Percentiles rank a stretch among this genome's conserved stretches.
Evolutionary conservation across 1,284 basidiomycete genomes (phyloP).

Genomic region (Microstroma glucosiphilum): DNA sequence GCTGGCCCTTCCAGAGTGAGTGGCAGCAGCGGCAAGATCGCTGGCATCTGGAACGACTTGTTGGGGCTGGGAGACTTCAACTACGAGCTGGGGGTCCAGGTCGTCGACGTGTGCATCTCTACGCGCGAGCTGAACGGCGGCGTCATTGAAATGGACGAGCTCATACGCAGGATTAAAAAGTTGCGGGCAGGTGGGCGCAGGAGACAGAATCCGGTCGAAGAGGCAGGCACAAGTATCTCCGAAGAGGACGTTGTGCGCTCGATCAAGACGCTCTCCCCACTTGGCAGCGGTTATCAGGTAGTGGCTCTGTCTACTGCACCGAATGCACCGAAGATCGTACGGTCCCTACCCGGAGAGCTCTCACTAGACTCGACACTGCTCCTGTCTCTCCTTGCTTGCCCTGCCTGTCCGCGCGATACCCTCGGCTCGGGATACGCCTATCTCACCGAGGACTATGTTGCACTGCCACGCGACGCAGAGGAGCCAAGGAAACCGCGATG

Average conservation of each 20-base stretch:
- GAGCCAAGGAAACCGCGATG: conserved; percentile 64
- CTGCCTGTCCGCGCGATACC: conserved; percentile 60
- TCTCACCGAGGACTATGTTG: conserved; percentile 60
- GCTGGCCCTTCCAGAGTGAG: conserved; percentile 8
- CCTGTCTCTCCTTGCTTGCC: conserved; percentile 55
- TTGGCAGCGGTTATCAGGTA: conserved; percentile 82
- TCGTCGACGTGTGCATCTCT: conserved; percentile 90
- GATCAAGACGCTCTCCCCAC: conserved; percentile 77
- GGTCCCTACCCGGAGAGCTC: conserved; percentile 51
- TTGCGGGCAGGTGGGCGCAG: conserved; percentile 58
- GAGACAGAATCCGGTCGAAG: no score
- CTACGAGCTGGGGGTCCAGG: conserved; percentile 89
- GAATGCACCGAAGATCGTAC: conserved; percentile 39
- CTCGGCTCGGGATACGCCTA: conserved; percentile 12
- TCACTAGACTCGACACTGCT: conserved; percentile 51
- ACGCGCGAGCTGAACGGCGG: conserved; percentile 84
- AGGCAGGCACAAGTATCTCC: conserved; percentile 54
- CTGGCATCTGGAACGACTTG: conserved; percentile 76
- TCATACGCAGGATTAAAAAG: conserved; percentile 69
- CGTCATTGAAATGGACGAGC: conserved; percentile 77
- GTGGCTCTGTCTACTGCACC: conserved; percentile 56
- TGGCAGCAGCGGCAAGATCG: conserved; percentile 56
- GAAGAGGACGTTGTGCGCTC: conserved; percentile 78
- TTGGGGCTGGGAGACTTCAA: conserved; percentile 86
- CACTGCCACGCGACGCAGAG: conserved; percentile 55